A percentile compares a stretch with the other conserved stretches of the same genome.
phyloP scores from a whole-genome alignment of 2,329 filamentous ascomycete genomes.

The Zasmidium angulare region DNA sequence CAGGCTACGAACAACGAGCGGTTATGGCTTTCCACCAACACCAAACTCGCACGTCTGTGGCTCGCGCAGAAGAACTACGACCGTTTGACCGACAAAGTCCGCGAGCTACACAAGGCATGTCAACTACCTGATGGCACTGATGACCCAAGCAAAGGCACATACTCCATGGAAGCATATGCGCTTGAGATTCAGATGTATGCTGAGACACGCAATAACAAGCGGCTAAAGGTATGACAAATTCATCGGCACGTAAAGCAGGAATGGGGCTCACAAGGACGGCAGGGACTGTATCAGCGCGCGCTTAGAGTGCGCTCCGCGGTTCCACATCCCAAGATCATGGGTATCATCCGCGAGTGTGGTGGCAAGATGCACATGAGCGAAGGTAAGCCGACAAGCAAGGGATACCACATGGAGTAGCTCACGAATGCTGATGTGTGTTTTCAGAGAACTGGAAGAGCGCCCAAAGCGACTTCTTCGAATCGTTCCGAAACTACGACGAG shows the following conservation, averaged over 20 bases:
- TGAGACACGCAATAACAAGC: slow-evolving; percentile 95
- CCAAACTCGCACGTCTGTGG: slow-evolving; percentile 89
- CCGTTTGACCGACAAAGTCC: slow-evolving; percentile 76
- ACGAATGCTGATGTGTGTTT: slow-evolving; percentile 23
- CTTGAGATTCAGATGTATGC: slow-evolving; percentile 99
- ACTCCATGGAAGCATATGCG: slow-evolving; percentile 92
- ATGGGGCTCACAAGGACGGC: slow-evolving; percentile 16
- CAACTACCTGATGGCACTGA: slow-evolving; percentile 83
- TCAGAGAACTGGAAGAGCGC: slow-evolving; percentile 95
- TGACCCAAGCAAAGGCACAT: slow-evolving; percentile 93
- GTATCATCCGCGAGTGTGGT: slow-evolving; percentile 96
- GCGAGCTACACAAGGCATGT: slow-evolving; percentile 85
- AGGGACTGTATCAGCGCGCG: slow-evolving; percentile 83
- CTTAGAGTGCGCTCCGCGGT: slow-evolving; percentile 94
- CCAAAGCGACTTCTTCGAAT: slow-evolving; percentile 97
- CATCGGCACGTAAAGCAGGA: slow-evolving; percentile 8
- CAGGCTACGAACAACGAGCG: slow-evolving; percentile 97
- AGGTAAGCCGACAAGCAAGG: slow-evolving; percentile 42
- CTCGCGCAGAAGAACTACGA: slow-evolving; percentile 87
- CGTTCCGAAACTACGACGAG: slow-evolving; percentile 98
- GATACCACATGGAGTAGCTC: slow-evolving; percentile 12
- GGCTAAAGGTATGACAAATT: slow-evolving; percentile 65
- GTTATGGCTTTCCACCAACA: slow-evolving; percentile 96
- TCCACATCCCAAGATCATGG: slow-evolving; percentile 98
- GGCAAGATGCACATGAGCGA: slow-evolving; percentile 99